Base-by-base conservation (phyloP, 2,329 filamentous ascomycete species). In the Alternaria brassicae region DNA sequence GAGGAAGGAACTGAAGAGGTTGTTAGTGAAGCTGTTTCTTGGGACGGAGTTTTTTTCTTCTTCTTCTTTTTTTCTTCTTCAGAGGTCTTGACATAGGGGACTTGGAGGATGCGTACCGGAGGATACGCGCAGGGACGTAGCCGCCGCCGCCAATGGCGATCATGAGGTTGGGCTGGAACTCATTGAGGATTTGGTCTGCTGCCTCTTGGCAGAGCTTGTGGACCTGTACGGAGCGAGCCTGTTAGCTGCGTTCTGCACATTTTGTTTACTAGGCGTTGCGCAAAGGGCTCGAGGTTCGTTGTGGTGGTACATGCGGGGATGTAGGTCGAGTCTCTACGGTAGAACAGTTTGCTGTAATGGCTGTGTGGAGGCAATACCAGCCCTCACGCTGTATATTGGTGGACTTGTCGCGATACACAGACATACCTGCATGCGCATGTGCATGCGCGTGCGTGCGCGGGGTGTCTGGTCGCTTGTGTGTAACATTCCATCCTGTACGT, bases 141-240 rank as follows among this genome's bases (percentile, higher is more conserved):
- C 95, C 95, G 72, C 95, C 95, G 67, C 95, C 95, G 72, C 95
- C 95, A 78, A 98, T 98, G 77, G 95, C 95, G 79, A 99, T 96
- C 86, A 99, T 97, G 71, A 99, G 91, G 79, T 97, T 92, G 37
- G 95, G 95, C 77, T 92, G 86, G 85, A 97, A 93, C 15, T 91
- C 88, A 77, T 89, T 83, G 72, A 99, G 88, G 78, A 98, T 96
- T 71, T 84, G 83, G 65, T 88, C 85, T 37, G 93, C 95, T 17
- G 92, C 88, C 76, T 90, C 85, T 82, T 97, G 91, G 85, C 95
- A 99, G 77, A 98, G 88, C 82, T 97, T 96, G 88, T 99, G 95
- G 75, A 99, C 91, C 93, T 98, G 74, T 66, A 42, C 3, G 41
- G 32, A 25, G 23, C 48, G 27, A 32, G 47, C 34, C 17, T 30